Evolutionary conservation across 495 filamentous ascomycete species (phyloP).

Genomic region (Apiosordaria backusii): DNA sequence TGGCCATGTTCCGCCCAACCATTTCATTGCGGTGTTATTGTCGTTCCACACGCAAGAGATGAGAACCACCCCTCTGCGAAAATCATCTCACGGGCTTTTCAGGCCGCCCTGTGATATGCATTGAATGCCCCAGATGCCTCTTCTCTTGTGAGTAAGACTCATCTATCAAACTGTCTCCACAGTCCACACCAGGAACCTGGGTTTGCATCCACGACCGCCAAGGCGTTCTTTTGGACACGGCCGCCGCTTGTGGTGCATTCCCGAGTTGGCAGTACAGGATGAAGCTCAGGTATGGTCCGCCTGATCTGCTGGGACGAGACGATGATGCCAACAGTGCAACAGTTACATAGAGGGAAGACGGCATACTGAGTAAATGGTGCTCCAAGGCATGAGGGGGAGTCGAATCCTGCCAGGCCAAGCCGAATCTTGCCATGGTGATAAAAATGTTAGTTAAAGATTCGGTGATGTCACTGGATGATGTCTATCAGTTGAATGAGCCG

Average conservation of each 20-base stretch:
- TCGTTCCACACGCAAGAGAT: conserved; percentile 64
- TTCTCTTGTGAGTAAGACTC: conserved; percentile 58
- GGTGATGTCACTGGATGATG: too few relatives aligned
- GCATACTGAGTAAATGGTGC: too few relatives aligned
- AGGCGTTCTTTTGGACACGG: neutral
- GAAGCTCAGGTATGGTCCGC: conserved; percentile 26
- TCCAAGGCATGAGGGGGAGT: too few relatives aligned
- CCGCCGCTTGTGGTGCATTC: conserved; percentile 48
- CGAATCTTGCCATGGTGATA: too few relatives aligned
- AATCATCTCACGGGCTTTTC: conserved; percentile 52
- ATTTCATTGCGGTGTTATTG: conserved; percentile 54
- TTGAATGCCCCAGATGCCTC: conserved; percentile 42
- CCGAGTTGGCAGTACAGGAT: conserved; percentile 53
- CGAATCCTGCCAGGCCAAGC: too few relatives aligned
- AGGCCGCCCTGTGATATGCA: conserved; percentile 45
- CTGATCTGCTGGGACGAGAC: conserved; percentile 21
- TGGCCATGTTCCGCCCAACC: conserved; percentile 51
- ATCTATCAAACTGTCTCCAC: conserved; percentile 29
- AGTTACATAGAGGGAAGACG: too few relatives aligned
- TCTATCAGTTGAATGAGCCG: too few relatives aligned
- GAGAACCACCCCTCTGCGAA: conserved; percentile 62
- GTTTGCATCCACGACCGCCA: conserved; percentile 32
- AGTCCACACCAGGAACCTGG: neutral
- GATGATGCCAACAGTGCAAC: conserved; percentile 11
- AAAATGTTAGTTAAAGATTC: too few relatives aligned